Base-by-base conservation (phyloP, 2,329 filamentous ascomycete genomes). In the Mycogone perniciosa region DNA sequence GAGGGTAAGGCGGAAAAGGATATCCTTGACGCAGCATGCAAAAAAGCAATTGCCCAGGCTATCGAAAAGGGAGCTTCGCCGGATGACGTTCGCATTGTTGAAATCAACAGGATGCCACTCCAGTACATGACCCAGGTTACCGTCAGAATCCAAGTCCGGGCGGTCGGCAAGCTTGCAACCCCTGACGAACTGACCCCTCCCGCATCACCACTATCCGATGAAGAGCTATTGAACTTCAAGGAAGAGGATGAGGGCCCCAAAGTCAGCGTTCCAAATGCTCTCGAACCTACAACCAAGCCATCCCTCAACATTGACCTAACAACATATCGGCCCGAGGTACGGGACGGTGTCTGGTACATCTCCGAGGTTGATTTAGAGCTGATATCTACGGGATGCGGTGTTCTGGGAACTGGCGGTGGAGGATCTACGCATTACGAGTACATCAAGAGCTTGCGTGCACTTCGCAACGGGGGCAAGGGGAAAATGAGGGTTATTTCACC, bases 81-180 rank as follows among this genome's bases (percentile, higher is more conserved):
- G 2, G 60, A 59, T 1, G 67, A 67, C 20, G 69, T 76, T 13
- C 64, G 68, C 38, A 68, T 76, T 39, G 73, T 72, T 1, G 72
- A 75, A 53, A 59, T 77, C 13, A 74, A 76, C 53, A 73, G 66
- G 56, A 69, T 67, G 58, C 67, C 65, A 1, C 62, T 70, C 0
- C 66, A 68, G 34, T 69, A 70, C 51, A 65, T 64, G 54, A 59
- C 64, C 9, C 64, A 67, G 6, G 63, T 60, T 2, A 66, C 67
- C 1, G 63, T 70, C 5, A 54, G 67, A 3, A 63, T 70, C 6
- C 64, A 68, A 10, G 56, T 69, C 7, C 53, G 66, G 0, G 67
- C 67, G 1, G 66, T 70, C 0, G 67, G 67, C 1, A 62, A 59
- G 5, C 60, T 69, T 0, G 58, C 63, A 0, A 59, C 68, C 1